Evolutionary conservation across 192 early-diverging fungal species (phyloP).

Genomic region (Obelidium mucronatum): DNA sequence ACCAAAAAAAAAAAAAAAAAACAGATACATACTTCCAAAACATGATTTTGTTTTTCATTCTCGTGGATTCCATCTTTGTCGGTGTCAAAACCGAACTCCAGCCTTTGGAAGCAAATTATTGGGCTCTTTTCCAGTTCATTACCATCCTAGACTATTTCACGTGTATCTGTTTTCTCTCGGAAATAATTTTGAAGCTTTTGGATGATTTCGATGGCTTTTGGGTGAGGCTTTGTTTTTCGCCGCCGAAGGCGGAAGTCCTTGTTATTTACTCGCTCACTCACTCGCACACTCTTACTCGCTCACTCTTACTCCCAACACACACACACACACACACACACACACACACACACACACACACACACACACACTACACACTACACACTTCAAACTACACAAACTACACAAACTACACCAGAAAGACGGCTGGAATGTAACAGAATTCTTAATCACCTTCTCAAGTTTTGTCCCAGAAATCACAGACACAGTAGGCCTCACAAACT

Average conservation of each 20-base stretch:
- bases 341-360: too few relatives aligned
- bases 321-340: too few relatives aligned
- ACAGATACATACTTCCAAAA: conserved; percentile 19
- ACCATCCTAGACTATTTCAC: conserved; percentile 30
- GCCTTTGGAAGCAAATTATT: conserved; percentile 22
- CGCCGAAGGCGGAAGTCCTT: too few relatives aligned
- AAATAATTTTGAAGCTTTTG: conserved; percentile 31
- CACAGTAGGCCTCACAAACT: neutral
- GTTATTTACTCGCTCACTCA: too few relatives aligned
- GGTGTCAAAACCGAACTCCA: conserved; percentile 35
- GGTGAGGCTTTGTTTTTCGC: too few relatives aligned
- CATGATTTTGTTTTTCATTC: conserved; percentile 14
- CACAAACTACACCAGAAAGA: too few relatives aligned
- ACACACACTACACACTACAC: too few relatives aligned
- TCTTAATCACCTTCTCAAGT: conserved; percentile 18
- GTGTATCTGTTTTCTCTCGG: conserved; percentile 21
- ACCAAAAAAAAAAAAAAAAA: neutral
- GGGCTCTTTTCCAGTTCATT: conserved; percentile 42
- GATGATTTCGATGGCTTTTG: conserved; percentile 36
- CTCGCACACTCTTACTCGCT: too few relatives aligned
- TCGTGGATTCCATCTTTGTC: conserved; percentile 29
- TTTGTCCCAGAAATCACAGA: conserved; percentile 32
- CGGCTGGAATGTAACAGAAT: conserved; percentile 42
- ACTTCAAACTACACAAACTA: too few relatives aligned
- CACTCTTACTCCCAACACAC: too few relatives aligned